A percentile compares a stretch with the other conserved stretches of the same genome.
Evolutionary conservation across 164 flowering plant genomes (phyloP).

Genomic region (Warburgia ugandensis): DNA sequence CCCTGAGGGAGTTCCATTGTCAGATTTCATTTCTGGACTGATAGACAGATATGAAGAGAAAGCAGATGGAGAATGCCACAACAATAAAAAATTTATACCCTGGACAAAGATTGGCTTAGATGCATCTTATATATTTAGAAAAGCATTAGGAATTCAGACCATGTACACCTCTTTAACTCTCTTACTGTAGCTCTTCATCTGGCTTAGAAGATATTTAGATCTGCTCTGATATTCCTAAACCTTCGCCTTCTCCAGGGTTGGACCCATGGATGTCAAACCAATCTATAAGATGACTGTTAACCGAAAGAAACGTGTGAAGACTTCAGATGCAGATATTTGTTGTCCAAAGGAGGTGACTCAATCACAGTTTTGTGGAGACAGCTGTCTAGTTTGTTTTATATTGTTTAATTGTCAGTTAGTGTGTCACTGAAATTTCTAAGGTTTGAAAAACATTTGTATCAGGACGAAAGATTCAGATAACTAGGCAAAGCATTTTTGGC

Average conservation of each 20-base stretch:
- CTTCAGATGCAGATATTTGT: background rate
- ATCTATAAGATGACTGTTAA: slow-evolving; percentile 14
- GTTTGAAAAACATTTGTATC: background rate
- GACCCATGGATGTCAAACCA: slow-evolving; percentile 19
- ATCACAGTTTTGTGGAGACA: background rate
- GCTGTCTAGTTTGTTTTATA: background rate
- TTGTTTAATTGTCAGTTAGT: background rate
- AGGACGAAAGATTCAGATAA: background rate
- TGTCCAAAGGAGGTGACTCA: slow-evolving; percentile 21
- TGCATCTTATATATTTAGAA: slow-evolving; percentile 17
- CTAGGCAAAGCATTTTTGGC: background rate
- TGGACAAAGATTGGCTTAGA: slow-evolving; percentile 21
- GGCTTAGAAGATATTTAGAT: background rate
- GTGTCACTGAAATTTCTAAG: background rate
- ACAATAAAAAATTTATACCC: slow-evolving; percentile 3
- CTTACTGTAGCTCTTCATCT: background rate
- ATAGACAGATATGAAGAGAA: slow-evolving; percentile 6
- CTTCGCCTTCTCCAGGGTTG: slow-evolving; percentile 16
- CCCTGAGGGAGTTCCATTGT: slow-evolving; percentile 12
- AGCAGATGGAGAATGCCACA: background rate
- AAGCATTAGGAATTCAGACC: slow-evolving; percentile 15
- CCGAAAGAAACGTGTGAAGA: slow-evolving; percentile 12
- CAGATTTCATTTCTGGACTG: slow-evolving; percentile 18
- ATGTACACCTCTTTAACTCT: slow-evolving; percentile 15
- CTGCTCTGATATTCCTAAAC: slow-evolving; percentile 5